Evolutionary conservation across 129 eudicot species (phyloP), one percentile per base, ranked within the genome.

Genomic region (Escallonia rubra): DNA sequence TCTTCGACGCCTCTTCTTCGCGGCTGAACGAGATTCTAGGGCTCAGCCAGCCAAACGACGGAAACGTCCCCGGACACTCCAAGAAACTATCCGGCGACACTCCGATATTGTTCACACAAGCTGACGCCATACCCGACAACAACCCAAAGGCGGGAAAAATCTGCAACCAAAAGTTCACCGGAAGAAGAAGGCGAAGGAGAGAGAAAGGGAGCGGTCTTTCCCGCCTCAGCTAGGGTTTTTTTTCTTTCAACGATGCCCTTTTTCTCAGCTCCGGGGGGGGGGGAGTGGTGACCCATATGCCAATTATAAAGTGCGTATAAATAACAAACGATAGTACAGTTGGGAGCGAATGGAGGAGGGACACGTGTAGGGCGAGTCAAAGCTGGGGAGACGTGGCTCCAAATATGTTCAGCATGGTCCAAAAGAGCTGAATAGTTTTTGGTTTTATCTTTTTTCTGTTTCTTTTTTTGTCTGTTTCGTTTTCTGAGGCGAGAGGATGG

Each of bases 101-200:
- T 0, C 78, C 77, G 45, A 86, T 74, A 57, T 69, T 78, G 74
- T 90, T 85, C 1, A 87, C 63, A 79, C 95, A 90, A 65, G 91
- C 97, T 41, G 97, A 90, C 44, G 97, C 89, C 97, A 87, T 86
- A 10, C 44, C 71, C 69, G 47, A 67, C 69, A 67, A 77, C 77
- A 81, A 61, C 53, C 10, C 10, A 8, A 15, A 14, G 13, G 10
- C 4, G 50, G 53, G 12, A 39, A 12, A 34, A 59, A 50, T 57
- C 6, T 38, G 13, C 3, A 4, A 8, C 44, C 10, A 54, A 34
- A 65, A 49, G 13, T 65, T 65, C 42, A 57, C 59, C 73, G 13
- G 54, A 69, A n/a, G n/a, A n/a, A n/a, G n/a, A n/a, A n/a, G n/a
- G n/a, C n/a, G n/a, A n/a, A n/a, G n/a, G n/a, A n/a, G n/a, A 56